Evolutionary conservation across 1,284 basidiomycete species (phyloP), one percentile per base, ranked within the genome.

Genomic region (Tylopilus sp.): DNA sequence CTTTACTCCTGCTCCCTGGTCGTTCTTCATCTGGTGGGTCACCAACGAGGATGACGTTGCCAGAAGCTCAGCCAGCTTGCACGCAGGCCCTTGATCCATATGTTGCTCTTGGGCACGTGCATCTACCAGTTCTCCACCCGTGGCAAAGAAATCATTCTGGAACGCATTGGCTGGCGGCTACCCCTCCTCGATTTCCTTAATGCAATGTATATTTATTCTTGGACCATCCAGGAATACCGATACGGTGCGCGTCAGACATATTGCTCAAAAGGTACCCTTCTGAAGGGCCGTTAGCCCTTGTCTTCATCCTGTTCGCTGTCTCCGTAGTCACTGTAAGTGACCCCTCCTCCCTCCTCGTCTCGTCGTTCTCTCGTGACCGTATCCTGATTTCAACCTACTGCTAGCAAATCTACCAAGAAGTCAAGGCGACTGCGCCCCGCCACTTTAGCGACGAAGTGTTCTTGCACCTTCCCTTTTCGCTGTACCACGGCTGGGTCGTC

Each of bases 401-500:
- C 43, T 52, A 80, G 77, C 89, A 95, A 74, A 91, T 96, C 66
- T 97, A 97, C 71, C 92, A 91, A 64, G 76, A 89, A 55, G 85
- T 96, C 66, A 95, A 94, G 72, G 86, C 85, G 63, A 80, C 83
- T 57, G 67, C 78, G 42, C 70, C 87, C 40, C 76, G 84, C 65
- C 79, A 71, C 56, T 67, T 81, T 36, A 74, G 76, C 35, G 90
- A 93, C 59, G 92, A 95, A 65, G 70, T 91, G 50, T 89, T 88
- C 56, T 65, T 91, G 31, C 88, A 91, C 61, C 81, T 91, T 6
- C 92, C 92, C 3, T 94, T 95, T 76, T 93, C 90, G 21, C 77
- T 95, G 51, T 97, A 90, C 72, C 94, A 97, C 67, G 93, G 93
- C 46, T 96, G 93, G 87, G 89, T 90, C 6, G 92, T 92, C 49